A percentile compares a stretch with the other conserved stretches of the same genome.
phyloP scores from a whole-genome alignment of 192 early-diverging fungal species.

The Funneliformis geosporum region DNA sequence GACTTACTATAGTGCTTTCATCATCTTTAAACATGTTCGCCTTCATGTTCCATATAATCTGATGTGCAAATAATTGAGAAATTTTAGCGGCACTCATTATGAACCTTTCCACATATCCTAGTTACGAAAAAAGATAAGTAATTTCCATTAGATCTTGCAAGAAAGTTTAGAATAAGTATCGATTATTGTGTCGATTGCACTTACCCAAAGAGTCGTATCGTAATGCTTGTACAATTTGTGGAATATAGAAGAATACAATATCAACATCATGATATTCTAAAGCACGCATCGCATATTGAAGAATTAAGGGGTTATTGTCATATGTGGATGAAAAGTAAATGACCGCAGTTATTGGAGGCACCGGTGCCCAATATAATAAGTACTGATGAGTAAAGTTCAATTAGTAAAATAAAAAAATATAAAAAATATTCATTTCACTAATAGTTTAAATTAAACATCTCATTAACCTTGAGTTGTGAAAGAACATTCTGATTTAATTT shows the following conservation, averaged over 20 bases:
- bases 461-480: slow-evolving; percentile 38
- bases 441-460: not conserved
- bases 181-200: not conserved
- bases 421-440: too few species aligned
- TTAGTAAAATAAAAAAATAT: not conserved
- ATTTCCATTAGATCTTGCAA: not conserved
- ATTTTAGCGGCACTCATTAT: slow-evolving; percentile 91
- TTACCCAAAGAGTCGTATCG: slow-evolving; percentile 69
- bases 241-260: slow-evolving; percentile 97
- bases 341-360: slow-evolving; percentile 88
- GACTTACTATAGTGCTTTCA: slow-evolving; percentile 35
- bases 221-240: slow-evolving; percentile 96
- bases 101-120: slow-evolving; percentile 92
- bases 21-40: slow-evolving; percentile 79
- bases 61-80: slow-evolving; percentile 98
- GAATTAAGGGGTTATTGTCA: slow-evolving; percentile 80
- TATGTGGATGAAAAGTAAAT: slow-evolving; percentile 73
- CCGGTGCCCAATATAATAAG: slow-evolving; percentile 86
- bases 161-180: not conserved
- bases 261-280: slow-evolving; percentile 91
- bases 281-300: slow-evolving; percentile 93
- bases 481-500: slow-evolving; percentile 39
- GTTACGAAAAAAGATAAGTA: not conserved
- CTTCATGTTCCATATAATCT: slow-evolving; percentile 99
- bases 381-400: slow-evolving; percentile 40